Conservation (phyloP, 805 yeast species). For the Yarrowia sp. region DNA sequence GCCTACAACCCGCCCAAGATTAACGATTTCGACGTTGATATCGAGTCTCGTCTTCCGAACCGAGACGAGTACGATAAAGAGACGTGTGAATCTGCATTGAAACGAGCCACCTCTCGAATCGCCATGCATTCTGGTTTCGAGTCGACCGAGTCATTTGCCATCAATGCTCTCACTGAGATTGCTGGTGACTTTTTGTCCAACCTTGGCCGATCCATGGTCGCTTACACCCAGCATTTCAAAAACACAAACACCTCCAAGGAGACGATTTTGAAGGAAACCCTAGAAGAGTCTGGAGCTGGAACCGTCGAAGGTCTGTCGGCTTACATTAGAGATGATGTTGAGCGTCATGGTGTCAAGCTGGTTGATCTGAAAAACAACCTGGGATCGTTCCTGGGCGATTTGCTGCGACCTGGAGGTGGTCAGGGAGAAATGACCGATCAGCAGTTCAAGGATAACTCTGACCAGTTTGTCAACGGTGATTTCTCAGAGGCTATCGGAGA, state of each 20-base stretch:
- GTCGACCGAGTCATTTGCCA: slow-evolving; percentile 70
- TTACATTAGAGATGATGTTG: slow-evolving; percentile 68
- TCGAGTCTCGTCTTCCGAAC: slow-evolving; percentile 68
- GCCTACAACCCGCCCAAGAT: slow-evolving; percentile 65
- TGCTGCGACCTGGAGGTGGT: slow-evolving; percentile 67
- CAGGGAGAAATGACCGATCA: slow-evolving; percentile 70
- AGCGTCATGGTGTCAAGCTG: slow-evolving; percentile 66
- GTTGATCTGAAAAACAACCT: slow-evolving; percentile 65
- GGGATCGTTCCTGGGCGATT: slow-evolving; percentile 68
- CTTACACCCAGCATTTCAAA: slow-evolving; percentile 53
- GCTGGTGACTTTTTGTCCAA: slow-evolving; percentile 79
- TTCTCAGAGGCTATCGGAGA: slow-evolving; percentile 83
- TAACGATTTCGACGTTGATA: slow-evolving; percentile 72
- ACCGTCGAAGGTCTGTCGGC: slow-evolving; percentile 67
- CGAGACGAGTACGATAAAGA: slow-evolving; percentile 61
- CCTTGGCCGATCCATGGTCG: slow-evolving; percentile 64
- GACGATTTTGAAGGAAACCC: slow-evolving; percentile 57
- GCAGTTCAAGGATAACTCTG: slow-evolving; percentile 84
- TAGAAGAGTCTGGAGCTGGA: slow-evolving; percentile 82
- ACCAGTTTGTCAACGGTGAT: slow-evolving; percentile 92
- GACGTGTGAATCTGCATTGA: slow-evolving; percentile 63
- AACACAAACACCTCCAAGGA: slow-evolving; percentile 37
- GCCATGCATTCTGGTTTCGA: slow-evolving; percentile 94
- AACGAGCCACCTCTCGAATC: slow-evolving; percentile 68
- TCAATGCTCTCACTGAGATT: slow-evolving; percentile 74